These are phyloP conservation scores for Danielozyma ontarioensis DNA, from an alignment of 805 yeast genomes.

Conservation along the genomic window DNA sequence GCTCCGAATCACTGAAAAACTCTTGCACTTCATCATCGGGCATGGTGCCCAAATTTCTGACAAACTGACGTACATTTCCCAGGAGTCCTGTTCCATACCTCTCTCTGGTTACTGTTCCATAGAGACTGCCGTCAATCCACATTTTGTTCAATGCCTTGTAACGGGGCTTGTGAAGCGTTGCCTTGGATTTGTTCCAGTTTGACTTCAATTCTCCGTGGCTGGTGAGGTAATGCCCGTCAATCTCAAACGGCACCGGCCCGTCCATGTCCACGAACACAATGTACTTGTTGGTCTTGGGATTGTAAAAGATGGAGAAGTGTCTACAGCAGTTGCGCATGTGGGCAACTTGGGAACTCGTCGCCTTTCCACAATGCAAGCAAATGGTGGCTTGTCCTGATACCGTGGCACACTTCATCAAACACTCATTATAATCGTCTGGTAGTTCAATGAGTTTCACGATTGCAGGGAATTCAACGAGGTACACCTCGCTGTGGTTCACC, in stretches of 20 bases:
- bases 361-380: constrained; percentile 33
- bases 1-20: too few relatives aligned
- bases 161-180: constrained; percentile 48
- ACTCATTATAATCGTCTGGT: constrained; percentile 36
- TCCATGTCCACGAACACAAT: constrained; percentile 1
- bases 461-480: constrained; percentile 48
- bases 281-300: not conserved
- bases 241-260: constrained; percentile 23
- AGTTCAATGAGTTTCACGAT: constrained; percentile 47
- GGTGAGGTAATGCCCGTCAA: constrained; percentile 68
- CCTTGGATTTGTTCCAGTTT: constrained; percentile 51
- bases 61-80: not conserved
- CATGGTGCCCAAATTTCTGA: not conserved
- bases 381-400: constrained; percentile 18
- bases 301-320: constrained; percentile 9
- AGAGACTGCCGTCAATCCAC: constrained; percentile 59
- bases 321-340: constrained; percentile 6
- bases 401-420: constrained; percentile 11
- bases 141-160: constrained; percentile 51
- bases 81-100: constrained; percentile 17
- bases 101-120: constrained; percentile 39
- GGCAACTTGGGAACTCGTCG: not conserved
- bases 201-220: constrained; percentile 70
- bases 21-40: too few relatives aligned
- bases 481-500: constrained; percentile 12